Base-by-base conservation (phyloP, 2,329 filamentous ascomycete species). In the Aphanoascus verrucosus region DNA sequence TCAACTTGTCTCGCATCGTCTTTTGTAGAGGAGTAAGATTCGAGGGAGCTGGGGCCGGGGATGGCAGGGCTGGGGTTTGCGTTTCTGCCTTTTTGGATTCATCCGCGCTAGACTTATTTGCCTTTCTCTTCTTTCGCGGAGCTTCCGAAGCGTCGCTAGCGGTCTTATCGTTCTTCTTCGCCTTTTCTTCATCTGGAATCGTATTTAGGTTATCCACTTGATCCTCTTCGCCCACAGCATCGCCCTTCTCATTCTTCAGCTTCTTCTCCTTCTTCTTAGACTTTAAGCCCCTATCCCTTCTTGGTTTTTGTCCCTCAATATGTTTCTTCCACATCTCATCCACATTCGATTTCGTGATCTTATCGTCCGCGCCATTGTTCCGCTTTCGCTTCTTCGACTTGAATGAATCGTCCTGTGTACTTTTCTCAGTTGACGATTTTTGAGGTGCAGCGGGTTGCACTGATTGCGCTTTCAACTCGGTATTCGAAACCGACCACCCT, bases 1-100 rank as follows among this genome's bases (percentile, higher is more conserved):
- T 79, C 58, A 98, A 83, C 75, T 98, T 98, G 65, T 89, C 85
- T 57, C 88, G 84, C 93, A 98, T 98, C 2, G 88, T 83, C 53
- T 85, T 82, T 75, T 98, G 93, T 54, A 98, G 82, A 2, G 93
- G 89, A 0, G 93, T 98, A 64, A 98, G 81, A 61, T 86, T 88
- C 17, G 74, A 66, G 14, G 71, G 69, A 35, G 72, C 62, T 23
- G 62, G 67, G 34, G 73, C 69, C 38, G 74, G 69, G 6, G 71
- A 68, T 4, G 53, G 42, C 20, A 52, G 51, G n/a, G 23, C 34
- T n/a, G 42, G 31, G 11, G 35, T 20, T 37, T 43, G 34, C 1
- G 43, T n/a, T 28, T 38, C 32, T 14, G 17, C 41, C 62, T 66
- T 52, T 64, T 66, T 60, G 8, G 19, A 14, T 3, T n/a, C 17